Evolutionary conservation across 345 rosid genomes (phyloP), one percentile per base, ranked within the genome.

Genomic region (Rhizophora apiculata): DNA sequence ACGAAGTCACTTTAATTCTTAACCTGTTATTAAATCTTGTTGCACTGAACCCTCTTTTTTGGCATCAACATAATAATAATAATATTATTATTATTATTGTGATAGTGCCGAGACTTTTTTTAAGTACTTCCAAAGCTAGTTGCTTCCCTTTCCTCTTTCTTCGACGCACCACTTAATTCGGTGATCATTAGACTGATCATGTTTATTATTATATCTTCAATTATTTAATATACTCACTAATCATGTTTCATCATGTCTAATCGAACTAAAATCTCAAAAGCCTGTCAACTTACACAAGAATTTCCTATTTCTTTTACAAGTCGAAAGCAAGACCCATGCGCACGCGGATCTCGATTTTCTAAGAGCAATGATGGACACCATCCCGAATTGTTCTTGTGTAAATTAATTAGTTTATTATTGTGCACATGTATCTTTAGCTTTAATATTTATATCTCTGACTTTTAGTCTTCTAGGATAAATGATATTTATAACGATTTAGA

Each of bases 81-180:
- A 31, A 4, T 31, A 34, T 34, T 34, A 21, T 21, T 55, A 26
- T 63, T 19, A 8, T 27, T 32, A 13, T 65, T 59, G 74, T 52
- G 49, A 32, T 58, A 76, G 68, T 70, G 68, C 63, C n/a, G 1
- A 20, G 27, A 13, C 61, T 75, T 64, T 75, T 22, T 48, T 75
- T 72, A 53, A 78, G 53, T 64, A 60, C 36, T 72, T 71, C 64
- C 64, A 72, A 64, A 72, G 68, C 62, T 58, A 36, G 46, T 46
- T 79, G 79, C 68, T 68, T 68, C 79, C 10, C 30, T 64, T 62
- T 62, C 27, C 32, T 62, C 67, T 34, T 64, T 68, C 68, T 32
- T 31, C 62, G 39, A 22, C 64, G 65, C 68, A 75, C 83, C 79
- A 82, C 74, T 71, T 68, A 58, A 65, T 66, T 29, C 48, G 34